Conservation (phyloP, 192 early-diverging fungal species). For the Umbelopsis sp. region DNA sequence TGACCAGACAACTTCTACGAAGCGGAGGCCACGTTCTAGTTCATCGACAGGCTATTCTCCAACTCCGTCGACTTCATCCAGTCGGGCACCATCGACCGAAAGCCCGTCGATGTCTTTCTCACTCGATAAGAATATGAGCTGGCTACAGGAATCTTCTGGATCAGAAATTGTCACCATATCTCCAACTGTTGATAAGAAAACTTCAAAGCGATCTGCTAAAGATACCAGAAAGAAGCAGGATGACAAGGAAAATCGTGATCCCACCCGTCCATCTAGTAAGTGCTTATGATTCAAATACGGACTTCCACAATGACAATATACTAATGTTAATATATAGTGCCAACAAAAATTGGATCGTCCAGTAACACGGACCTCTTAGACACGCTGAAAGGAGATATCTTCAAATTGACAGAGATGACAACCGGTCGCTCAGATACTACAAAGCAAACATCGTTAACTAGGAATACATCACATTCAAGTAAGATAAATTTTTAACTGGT, state of each 20-base stretch:
- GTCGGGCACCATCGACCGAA: not conserved
- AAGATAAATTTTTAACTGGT: not conserved
- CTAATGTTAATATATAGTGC: not conserved
- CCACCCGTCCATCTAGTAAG: not conserved
- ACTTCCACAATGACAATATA: not conserved
- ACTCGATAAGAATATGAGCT: slow-evolving; percentile 7
- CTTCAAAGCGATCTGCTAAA: not conserved
- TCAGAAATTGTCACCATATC: not conserved
- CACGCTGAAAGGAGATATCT: slow-evolving; percentile 1
- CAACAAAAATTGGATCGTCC: not conserved
- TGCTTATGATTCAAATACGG: too few species aligned
- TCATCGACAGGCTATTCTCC: not conserved
- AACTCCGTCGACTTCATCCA: slow-evolving; percentile 11
- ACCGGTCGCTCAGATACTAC: slow-evolving; percentile 3
- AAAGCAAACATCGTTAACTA: not conserved
- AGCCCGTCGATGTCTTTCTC: not conserved
- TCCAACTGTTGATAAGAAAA: not conserved
- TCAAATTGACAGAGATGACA: slow-evolving; percentile 14
- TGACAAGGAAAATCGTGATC: slow-evolving; percentile 4
- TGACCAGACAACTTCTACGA: not conserved
- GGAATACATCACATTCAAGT: not conserved
- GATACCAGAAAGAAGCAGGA: not conserved
- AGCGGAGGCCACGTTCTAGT: not conserved
- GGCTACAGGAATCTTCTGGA: not conserved
- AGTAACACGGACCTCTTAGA: not conserved